These are phyloP conservation scores for Ambrosiella beaveri DNA, from an alignment of 2,329 filamentous ascomycete species.

Conservation along the genomic window DNA sequence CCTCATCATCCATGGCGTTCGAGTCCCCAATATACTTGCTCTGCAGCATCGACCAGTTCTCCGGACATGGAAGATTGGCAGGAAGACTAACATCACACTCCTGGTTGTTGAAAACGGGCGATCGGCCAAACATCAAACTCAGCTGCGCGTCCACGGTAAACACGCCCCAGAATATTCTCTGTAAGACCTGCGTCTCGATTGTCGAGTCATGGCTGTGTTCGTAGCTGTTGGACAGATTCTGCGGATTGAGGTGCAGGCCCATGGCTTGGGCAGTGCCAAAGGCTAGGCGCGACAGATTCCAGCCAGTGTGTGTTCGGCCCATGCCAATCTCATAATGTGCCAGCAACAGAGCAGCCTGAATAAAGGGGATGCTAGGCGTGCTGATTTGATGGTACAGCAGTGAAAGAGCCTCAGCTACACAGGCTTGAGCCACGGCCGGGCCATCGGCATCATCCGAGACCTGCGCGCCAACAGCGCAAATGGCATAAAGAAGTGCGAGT, in stretches of 20 bases:
- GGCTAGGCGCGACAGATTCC: constrained; percentile 35
- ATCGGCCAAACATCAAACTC: constrained; percentile 33
- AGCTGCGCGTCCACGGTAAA: constrained; percentile 34
- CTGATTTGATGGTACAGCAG: constrained; percentile 29
- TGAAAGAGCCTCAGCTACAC: constrained; percentile 27
- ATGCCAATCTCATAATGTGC: constrained; percentile 31
- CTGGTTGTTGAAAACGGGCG: constrained; percentile 30
- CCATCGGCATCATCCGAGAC: constrained; percentile 23
- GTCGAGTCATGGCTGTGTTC: constrained; percentile 18
- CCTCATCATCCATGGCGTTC: constrained; percentile 29
- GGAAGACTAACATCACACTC: constrained; percentile 33
- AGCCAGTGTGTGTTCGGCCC: constrained; percentile 31
- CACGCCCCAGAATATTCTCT: constrained; percentile 33
- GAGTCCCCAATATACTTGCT: constrained; percentile 30
- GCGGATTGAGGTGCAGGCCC: constrained; percentile 34
- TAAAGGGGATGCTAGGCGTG: constrained; percentile 28
- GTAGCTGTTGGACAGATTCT: constrained; percentile 27
- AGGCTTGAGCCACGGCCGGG: constrained; percentile 24
- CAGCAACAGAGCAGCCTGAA: constrained; percentile 28
- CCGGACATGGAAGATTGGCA: constrained; percentile 30
- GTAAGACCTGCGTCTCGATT: constrained; percentile 29
- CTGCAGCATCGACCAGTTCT: constrained; percentile 29
- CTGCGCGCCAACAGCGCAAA: constrained; percentile 32
- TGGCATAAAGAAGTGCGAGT: constrained; percentile 29
- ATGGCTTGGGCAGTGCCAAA: constrained; percentile 34